phyloP scores from a whole-genome alignment of 2,329 filamentous ascomycete species.

The Zarea fungicola region DNA sequence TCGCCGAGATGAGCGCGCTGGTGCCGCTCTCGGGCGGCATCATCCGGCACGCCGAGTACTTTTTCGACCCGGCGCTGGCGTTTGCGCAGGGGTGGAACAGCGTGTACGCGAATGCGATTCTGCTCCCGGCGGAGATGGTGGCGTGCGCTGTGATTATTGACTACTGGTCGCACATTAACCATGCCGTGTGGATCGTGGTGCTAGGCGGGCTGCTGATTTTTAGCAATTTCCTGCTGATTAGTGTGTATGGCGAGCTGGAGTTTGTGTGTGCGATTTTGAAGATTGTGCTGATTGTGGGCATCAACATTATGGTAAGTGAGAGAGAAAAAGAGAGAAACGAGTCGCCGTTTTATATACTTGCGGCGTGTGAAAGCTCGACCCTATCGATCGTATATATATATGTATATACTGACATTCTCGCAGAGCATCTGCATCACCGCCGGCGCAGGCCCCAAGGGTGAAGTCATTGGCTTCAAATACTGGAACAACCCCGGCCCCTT shows the following conservation, averaged over 20 bases:
- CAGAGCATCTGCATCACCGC: conserved; percentile 48
- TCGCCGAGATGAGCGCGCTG: conserved; percentile 55
- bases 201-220: conserved; percentile 46
- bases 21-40: conserved; percentile 60
- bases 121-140: conserved; percentile 50
- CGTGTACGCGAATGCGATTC: conserved; percentile 42
- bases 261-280: conserved; percentile 55
- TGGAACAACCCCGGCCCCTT: conserved; percentile 55
- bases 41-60: conserved; percentile 56
- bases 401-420: not conserved
- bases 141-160: conserved; percentile 49
- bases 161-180: conserved; percentile 36
- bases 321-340: no score
- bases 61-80: conserved; percentile 50
- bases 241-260: conserved; percentile 56
- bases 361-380: no score
- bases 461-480: conserved; percentile 57
- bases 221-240: conserved; percentile 52
- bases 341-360: no score
- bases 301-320: conserved; percentile 56
- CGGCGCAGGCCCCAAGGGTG: conserved; percentile 50
- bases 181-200: conserved; percentile 51
- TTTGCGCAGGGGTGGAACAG: conserved; percentile 53
- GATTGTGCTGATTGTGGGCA: conserved; percentile 52
- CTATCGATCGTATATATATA: no score